These are phyloP conservation scores for Diplodia seriata DNA, from an alignment of 2,329 filamentous ascomycete genomes.

Conservation along the genomic window DNA sequence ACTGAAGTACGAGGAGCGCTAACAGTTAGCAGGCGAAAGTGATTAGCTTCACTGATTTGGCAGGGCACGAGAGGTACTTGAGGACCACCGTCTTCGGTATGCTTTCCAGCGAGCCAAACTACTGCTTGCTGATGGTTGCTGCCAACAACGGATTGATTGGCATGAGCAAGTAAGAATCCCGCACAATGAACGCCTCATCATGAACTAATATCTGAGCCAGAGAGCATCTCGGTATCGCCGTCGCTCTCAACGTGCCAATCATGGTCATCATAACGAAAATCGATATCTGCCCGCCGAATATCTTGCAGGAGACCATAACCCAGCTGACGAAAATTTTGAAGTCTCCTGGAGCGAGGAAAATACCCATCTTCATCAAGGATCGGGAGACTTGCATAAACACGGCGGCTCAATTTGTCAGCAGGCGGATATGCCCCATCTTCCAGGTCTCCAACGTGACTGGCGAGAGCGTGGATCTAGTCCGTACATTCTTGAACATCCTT, in stretches of 20 bases:
- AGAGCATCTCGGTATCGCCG: slow-evolving; percentile 93
- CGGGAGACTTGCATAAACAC: slow-evolving; percentile 93
- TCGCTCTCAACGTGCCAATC: slow-evolving; percentile 93
- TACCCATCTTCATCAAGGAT: slow-evolving; percentile 93
- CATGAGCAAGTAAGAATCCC: slow-evolving; percentile 75
- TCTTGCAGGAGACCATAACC: slow-evolving; percentile 88
- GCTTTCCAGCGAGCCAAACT: slow-evolving; percentile 92
- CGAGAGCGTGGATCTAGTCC: slow-evolving; percentile 85
- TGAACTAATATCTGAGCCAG: slow-evolving; percentile 37
- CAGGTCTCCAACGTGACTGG: slow-evolving; percentile 98
- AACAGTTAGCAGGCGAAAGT: slow-evolving; percentile 72
- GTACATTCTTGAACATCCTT: slow-evolving; percentile 92
- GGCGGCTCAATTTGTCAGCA: slow-evolving; percentile 92
- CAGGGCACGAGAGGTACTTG: slow-evolving; percentile 93
- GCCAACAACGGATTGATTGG: slow-evolving; percentile 97
- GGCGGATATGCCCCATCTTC: slow-evolving; percentile 95
- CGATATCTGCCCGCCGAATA: slow-evolving; percentile 95
- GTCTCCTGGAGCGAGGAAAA: slow-evolving; percentile 90
- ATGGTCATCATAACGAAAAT: slow-evolving; percentile 99
- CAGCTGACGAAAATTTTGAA: slow-evolving; percentile 94
- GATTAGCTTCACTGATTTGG: slow-evolving; percentile 93
- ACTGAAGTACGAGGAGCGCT: slow-evolving; percentile 33
- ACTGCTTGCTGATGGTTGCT: slow-evolving; percentile 97
- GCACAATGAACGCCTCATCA: neutral
- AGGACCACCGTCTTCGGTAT: slow-evolving; percentile 96